phyloP scores from a whole-genome alignment of 805 yeast genomes.

The Jamesozyma hellenica region DNA sequence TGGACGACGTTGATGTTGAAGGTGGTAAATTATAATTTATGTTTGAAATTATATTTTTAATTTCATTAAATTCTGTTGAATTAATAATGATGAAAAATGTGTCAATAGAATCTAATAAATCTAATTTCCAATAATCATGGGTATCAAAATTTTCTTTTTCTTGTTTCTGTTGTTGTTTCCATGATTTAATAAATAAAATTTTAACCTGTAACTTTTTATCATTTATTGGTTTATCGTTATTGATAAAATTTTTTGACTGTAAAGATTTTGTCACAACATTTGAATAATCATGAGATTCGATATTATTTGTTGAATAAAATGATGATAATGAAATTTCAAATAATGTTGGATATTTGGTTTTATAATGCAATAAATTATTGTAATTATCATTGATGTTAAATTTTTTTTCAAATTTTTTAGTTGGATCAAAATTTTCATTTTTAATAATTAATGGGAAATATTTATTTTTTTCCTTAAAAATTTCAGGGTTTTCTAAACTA shows the following conservation, averaged over 20 bases:
- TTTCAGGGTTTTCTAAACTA: conserved; percentile 16
- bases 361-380: conserved; percentile 8
- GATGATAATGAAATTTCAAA: conserved; percentile 20
- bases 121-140: conserved; percentile 36
- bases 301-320: conserved; percentile 1
- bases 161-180: conserved; percentile 26
- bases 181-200: conserved; percentile 33
- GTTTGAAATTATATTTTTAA: conserved; percentile 28
- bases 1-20: conserved; percentile 34
- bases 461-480: conserved; percentile 28
- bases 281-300: neutral
- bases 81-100: conserved; percentile 40
- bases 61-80: conserved; percentile 31
- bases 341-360: conserved; percentile 20
- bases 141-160: neutral
- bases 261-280: conserved; percentile 3
- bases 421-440: conserved; percentile 15
- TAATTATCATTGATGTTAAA: neutral
- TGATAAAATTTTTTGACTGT: conserved; percentile 24
- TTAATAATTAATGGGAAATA: conserved; percentile 31
- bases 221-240: conserved; percentile 21
- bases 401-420: conserved; percentile 9
- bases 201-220: conserved; percentile 27
- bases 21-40: conserved; percentile 36
- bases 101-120: conserved; percentile 43